phyloP scores from a whole-genome alignment of 176 grass and related monocot species.

The Otatea glauca region DNA sequence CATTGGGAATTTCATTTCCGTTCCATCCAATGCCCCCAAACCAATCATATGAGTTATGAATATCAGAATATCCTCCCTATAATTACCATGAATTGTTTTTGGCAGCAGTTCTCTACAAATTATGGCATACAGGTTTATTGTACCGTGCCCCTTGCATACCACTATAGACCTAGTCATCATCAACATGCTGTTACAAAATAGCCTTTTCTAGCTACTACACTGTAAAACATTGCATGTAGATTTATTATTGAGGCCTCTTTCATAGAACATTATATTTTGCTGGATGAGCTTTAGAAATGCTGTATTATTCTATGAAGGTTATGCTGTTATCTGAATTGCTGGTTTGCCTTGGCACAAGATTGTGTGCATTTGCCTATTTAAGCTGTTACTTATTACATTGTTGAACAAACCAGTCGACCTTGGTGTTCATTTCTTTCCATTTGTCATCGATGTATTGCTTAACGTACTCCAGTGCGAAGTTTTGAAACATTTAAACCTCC shows the following conservation, averaged over 20 bases:
- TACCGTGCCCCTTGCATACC: background rate
- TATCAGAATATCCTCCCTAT: background rate
- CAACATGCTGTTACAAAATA: background rate
- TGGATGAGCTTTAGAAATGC: background rate
- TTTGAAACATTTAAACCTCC: slow-evolving; percentile 5
- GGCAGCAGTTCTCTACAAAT: background rate
- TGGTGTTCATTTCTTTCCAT: background rate
- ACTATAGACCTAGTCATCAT: background rate
- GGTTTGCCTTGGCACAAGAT: background rate
- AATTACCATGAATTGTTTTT: background rate
- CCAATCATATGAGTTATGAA: background rate
- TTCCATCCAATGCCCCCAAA: background rate
- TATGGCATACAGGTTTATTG: background rate
- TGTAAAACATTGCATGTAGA: slow-evolving; percentile 3
- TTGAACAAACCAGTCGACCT: background rate
- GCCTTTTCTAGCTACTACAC: background rate
- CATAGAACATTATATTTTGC: background rate
- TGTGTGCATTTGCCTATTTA: background rate
- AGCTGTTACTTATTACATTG: background rate
- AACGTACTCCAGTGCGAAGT: background rate
- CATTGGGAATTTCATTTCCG: background rate
- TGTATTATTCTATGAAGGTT: background rate
- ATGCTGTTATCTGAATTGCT: background rate
- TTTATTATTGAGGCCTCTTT: background rate
- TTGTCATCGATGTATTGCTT: background rate